phyloP scores from a whole-genome alignment of 2,329 filamentous ascomycete genomes.

The Hymenoscyphus occultus region DNA sequence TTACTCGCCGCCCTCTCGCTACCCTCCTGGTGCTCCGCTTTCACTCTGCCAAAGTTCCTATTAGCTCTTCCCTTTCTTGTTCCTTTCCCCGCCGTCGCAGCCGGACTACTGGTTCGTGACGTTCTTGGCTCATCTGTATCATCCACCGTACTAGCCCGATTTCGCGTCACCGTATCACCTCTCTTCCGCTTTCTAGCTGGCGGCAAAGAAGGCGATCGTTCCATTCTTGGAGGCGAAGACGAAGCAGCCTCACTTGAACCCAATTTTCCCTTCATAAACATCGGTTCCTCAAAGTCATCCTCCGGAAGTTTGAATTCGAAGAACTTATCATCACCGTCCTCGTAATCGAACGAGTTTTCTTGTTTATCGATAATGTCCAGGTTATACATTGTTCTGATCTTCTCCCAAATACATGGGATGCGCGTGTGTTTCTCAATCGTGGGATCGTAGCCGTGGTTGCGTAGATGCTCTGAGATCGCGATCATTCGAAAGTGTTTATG shows the following conservation, averaged over 20 bases:
- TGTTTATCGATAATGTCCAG: slow-evolving; percentile 82
- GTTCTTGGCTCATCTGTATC: slow-evolving; percentile 49
- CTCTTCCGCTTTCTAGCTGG: slow-evolving; percentile 35
- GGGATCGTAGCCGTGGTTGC: slow-evolving; percentile 75
- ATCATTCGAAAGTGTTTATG: slow-evolving; percentile 94
- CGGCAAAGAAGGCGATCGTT: slow-evolving; percentile 26
- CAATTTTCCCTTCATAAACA: slow-evolving; percentile 31
- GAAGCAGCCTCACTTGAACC: slow-evolving; percentile 34
- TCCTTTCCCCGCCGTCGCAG: slow-evolving; percentile 39
- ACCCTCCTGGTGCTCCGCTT: slow-evolving; percentile 34
- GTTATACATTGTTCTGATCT: slow-evolving; percentile 80
- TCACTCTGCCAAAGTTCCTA: slow-evolving; percentile 44
- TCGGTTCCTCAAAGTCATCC: slow-evolving; percentile 37
- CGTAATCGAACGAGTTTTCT: slow-evolving; percentile 53
- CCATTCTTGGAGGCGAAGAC: slow-evolving; percentile 36
- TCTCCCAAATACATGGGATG: slow-evolving; percentile 88
- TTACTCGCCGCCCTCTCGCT: slow-evolving; percentile 37
- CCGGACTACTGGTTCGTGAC: slow-evolving; percentile 41
- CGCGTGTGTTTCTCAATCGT: slow-evolving; percentile 73
- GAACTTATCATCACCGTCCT: slow-evolving; percentile 57
- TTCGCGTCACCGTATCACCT: slow-evolving; percentile 36
- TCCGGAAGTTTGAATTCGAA: slow-evolving; percentile 64
- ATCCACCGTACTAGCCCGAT: slow-evolving; percentile 48
- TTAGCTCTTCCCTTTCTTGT: slow-evolving; percentile 34
- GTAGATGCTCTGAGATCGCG: slow-evolving; percentile 74